Evolutionary conservation across 495 filamentous ascomycete species (phyloP), one percentile per base, ranked within the genome.

Genomic region (Rhizodiscina lignyota): DNA sequence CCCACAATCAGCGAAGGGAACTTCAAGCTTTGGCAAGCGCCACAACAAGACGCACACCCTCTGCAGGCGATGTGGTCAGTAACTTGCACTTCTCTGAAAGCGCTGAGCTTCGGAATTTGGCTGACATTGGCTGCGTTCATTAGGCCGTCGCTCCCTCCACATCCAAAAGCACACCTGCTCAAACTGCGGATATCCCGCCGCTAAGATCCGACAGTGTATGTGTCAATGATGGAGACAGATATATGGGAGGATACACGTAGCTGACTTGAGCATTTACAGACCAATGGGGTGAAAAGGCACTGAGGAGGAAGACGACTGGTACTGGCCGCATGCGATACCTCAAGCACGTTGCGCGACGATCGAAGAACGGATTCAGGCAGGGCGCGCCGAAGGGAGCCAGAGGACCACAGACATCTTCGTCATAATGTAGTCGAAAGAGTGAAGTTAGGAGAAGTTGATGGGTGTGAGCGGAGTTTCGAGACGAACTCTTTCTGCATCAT

Each of bases 201-300:
- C 89, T 62, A 93, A 91, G 72, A 87, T 69, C 59, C 74, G 89
- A 62, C 85, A 93, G 74, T 97, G 89, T 97, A 92, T 64, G 89
- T 83, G 56, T 13, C 20, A 13, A 20, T 21, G 12, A 37, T 11
- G 10, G 10, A 11, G 28, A 6, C 44, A 47, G 38, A 43, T 34
- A 17, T 38, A 27, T 13, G 8, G 8, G 8, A 13, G 13, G 24
- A 27, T 13, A 27, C 13, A 6, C 24, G 8, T 13, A 27, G 13
- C 24, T 27, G 13, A 27, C n/a, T n/a, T n/a, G n/a, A 32, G 15
- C 30, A 40, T 21, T 5, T 18, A 64, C 54, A 97, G 89, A 77
- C 73, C 92, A 97, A 77, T 97, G 89, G 89, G 72, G 79, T 64
- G 84, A 94, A 76, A 97, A 97, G 74, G 91, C 86, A 51, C 96